A percentile compares a stretch with the other conserved stretches of the same genome.
Conservation (phyloP, 805 yeast species). For the Schwanniomyces polymorphus region DNA sequence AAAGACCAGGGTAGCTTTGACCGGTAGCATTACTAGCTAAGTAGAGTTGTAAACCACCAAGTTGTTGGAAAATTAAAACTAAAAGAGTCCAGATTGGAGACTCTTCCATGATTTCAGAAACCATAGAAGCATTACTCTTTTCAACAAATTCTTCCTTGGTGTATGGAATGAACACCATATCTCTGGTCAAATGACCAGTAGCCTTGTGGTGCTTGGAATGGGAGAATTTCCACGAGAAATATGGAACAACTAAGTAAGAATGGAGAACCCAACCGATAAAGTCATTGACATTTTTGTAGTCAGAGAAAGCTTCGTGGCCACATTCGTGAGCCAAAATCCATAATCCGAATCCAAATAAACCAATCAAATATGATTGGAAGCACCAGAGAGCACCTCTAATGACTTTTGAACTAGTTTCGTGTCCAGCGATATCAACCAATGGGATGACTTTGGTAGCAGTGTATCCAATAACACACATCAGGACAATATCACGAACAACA, state of each 20-base stretch:
- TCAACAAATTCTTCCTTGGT: slow-evolving; percentile 47
- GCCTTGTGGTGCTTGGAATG: slow-evolving; percentile 66
- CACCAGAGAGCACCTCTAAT: slow-evolving; percentile 44
- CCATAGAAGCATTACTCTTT: slow-evolving; percentile 26
- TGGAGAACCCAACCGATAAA: slow-evolving; percentile 61
- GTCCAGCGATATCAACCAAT: slow-evolving; percentile 23
- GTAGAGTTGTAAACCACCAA: slow-evolving; percentile 55
- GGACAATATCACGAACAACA: slow-evolving; percentile 52
- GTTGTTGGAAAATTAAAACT: slow-evolving; percentile 51
- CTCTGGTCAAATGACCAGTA: slow-evolving; percentile 59
- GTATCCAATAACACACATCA: slow-evolving; percentile 43
- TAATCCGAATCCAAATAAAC: slow-evolving; percentile 55
- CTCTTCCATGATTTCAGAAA: slow-evolving; percentile 53
- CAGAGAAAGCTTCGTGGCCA: slow-evolving; percentile 64
- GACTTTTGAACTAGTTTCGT: slow-evolving; percentile 15
- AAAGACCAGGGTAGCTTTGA: slow-evolving; percentile 42
- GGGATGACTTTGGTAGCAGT: slow-evolving; percentile 47
- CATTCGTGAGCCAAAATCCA: slow-evolving; percentile 68
- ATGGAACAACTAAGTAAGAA: slow-evolving; percentile 57
- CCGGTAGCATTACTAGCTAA: slow-evolving; percentile 58
- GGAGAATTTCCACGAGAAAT: slow-evolving; percentile 61
- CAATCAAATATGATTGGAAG: slow-evolving; percentile 37
- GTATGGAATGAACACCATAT: slow-evolving; percentile 60
- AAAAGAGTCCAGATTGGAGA: slow-evolving; percentile 50
- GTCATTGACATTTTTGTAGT: slow-evolving; percentile 53